Evolutionary conservation across 148 eudicot genomes (phyloP).

Genomic region (Nepenthes mirabilis): DNA sequence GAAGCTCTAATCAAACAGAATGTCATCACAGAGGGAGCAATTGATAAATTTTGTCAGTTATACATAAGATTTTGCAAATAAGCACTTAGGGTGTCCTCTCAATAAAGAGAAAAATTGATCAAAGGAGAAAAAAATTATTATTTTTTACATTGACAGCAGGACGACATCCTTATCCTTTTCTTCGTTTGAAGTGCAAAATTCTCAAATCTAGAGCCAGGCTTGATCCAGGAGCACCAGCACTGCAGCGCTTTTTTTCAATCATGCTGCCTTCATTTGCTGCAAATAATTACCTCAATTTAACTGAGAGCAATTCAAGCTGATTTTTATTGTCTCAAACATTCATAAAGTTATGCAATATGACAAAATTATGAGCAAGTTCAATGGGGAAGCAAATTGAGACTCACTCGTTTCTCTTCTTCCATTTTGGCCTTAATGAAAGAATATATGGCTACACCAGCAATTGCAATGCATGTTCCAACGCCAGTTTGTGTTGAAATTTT

Average conservation of each 20-base stretch:
- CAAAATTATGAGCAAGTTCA: background rate
- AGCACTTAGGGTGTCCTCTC: too few relatives aligned
- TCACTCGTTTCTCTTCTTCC: slow-evolving; percentile 97
- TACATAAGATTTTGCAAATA: too few relatives aligned
- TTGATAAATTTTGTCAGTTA: too few relatives aligned
- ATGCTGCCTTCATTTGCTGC: slow-evolving; percentile 72
- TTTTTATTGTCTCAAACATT: background rate
- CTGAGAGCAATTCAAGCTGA: too few relatives aligned
- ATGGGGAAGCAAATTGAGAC: slow-evolving; percentile 2
- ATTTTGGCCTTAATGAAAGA: slow-evolving; percentile 90
- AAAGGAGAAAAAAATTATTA: too few relatives aligned
- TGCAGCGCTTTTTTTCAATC: slow-evolving; percentile 10
- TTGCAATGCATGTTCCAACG: slow-evolving; percentile 87
- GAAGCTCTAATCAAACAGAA: too few relatives aligned
- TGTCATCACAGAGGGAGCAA: too few relatives aligned
- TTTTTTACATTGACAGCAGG: too few relatives aligned
- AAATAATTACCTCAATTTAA: background rate
- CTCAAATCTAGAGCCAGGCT: too few relatives aligned
- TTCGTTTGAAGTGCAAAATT: too few relatives aligned
- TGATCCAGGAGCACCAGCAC: slow-evolving; percentile 6
- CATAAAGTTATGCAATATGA: background rate
- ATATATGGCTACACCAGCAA: slow-evolving; percentile 93
- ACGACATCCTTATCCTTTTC: too few relatives aligned
- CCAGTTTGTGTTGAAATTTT: slow-evolving; percentile 92
- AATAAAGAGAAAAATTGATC: too few relatives aligned